phyloP scores from a whole-genome alignment of 2,329 filamentous ascomycete species.

The Cladosporium halotolerans region DNA sequence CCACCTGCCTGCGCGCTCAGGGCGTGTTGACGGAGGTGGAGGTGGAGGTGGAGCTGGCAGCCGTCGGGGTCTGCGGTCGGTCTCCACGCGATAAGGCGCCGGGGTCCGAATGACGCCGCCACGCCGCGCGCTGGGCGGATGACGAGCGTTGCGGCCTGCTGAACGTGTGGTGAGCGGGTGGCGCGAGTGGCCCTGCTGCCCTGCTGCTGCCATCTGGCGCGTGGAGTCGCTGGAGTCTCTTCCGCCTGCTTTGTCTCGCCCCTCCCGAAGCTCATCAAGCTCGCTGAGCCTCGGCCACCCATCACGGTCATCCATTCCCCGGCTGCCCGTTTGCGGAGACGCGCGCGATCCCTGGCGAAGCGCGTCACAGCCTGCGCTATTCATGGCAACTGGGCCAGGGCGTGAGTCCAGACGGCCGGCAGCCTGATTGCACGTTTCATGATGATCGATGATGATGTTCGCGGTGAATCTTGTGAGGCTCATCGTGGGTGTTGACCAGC shows the following conservation, averaged over 20 bases:
- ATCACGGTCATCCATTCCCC: not conserved
- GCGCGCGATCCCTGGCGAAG: not conserved
- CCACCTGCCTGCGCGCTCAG: too few species aligned
- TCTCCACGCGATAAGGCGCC: not conserved
- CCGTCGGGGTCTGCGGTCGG: too few species aligned
- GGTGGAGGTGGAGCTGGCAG: too few species aligned
- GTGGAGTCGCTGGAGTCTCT: not conserved
- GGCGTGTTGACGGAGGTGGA: too few species aligned
- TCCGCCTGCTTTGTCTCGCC: not conserved
- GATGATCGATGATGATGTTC: not conserved
- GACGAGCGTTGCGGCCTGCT: not conserved
- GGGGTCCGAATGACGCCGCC: not conserved
- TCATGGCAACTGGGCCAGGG: too few species aligned
- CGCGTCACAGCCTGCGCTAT: too few species aligned
- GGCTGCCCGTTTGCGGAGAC: constrained; percentile 8
- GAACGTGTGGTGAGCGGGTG: constrained; percentile 3
- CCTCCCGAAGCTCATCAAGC: not conserved
- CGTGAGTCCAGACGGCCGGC: too few species aligned
- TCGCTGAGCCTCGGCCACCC: not conserved
- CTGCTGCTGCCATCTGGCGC: not conserved
- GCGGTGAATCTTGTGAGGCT: too few species aligned
- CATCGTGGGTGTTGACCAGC: too few species aligned
- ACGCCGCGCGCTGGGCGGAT: not conserved
- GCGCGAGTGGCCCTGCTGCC: not conserved
- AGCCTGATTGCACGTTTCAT: not conserved